Evolutionary conservation across 2,329 filamentous ascomycete genomes (phyloP).

Genomic region (Cladorrhinum sp.): DNA sequence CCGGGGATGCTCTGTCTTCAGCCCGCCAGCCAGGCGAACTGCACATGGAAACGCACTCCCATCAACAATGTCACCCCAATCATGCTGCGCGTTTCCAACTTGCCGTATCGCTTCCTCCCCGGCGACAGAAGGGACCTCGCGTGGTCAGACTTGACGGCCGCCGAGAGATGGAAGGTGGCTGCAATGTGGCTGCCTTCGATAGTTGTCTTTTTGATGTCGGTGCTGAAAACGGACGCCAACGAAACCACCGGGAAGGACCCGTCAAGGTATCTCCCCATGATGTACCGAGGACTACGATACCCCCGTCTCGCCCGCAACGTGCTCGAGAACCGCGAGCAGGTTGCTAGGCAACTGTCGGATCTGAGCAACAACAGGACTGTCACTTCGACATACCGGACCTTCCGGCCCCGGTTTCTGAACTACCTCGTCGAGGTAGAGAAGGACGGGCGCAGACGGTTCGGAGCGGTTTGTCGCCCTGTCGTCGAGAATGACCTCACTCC

Average conservation of each 20-base stretch:
- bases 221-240: background rate
- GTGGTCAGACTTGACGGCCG: background rate
- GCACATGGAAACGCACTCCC: conserved; percentile 13
- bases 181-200: conserved; percentile 3
- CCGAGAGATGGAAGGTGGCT: conserved; percentile 1
- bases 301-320: conserved; percentile 13
- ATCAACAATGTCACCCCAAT: conserved; percentile 11
- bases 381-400: conserved; percentile 9
- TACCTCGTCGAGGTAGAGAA: conserved; percentile 5
- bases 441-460: background rate
- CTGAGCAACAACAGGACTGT: background rate
- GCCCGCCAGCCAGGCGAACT: background rate
- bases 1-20: conserved; percentile 4
- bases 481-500: conserved; percentile 6
- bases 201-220: background rate
- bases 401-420: conserved; percentile 12
- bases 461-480: background rate
- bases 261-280: conserved; percentile 10
- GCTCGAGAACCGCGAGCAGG: conserved; percentile 10
- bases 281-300: conserved; percentile 11
- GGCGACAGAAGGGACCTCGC: background rate
- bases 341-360: background rate
- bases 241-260: background rate
- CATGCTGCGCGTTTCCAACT: conserved; percentile 6
- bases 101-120: conserved; percentile 8